phyloP scores from a whole-genome alignment of 352 stramenopile species.

The Globisporangium lucens region DNA sequence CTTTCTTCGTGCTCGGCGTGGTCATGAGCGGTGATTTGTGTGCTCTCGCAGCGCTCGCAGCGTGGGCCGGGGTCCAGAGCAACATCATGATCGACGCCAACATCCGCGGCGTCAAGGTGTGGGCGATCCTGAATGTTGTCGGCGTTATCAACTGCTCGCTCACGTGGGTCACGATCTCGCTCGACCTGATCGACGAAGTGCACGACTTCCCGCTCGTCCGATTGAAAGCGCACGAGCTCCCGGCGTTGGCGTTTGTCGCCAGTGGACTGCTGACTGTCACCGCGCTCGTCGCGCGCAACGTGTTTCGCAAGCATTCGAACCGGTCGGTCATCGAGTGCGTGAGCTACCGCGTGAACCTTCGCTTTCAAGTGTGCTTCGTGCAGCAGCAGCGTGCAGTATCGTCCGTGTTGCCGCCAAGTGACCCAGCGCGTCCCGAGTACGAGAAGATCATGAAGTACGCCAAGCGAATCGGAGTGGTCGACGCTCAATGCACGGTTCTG shows the following conservation, averaged over 20 bases:
- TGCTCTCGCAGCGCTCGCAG: neutral
- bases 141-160: neutral
- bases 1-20: neutral
- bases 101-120: constrained; percentile 2
- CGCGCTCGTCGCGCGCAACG: constrained; percentile 11
- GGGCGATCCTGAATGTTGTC: constrained; percentile 3
- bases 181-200: neutral
- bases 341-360: constrained; percentile 6
- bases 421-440: neutral
- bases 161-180: constrained; percentile 1
- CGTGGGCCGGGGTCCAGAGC: constrained; percentile 3
- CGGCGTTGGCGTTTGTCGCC: neutral
- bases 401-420: no score
- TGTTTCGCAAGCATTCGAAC: neutral
- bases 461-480: neutral
- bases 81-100: constrained; percentile 12
- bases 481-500: neutral
- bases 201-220: constrained; percentile 4
- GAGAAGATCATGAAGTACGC: constrained; percentile 13
- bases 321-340: constrained; percentile 5
- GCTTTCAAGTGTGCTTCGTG: neutral
- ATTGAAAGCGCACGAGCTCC: neutral
- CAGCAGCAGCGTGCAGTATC: neutral
- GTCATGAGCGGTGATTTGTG: neutral
- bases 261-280: constrained; percentile 10